phyloP scores from a whole-genome alignment of 1,139 yeast species.

The Saccharomyces hybrid region DNA sequence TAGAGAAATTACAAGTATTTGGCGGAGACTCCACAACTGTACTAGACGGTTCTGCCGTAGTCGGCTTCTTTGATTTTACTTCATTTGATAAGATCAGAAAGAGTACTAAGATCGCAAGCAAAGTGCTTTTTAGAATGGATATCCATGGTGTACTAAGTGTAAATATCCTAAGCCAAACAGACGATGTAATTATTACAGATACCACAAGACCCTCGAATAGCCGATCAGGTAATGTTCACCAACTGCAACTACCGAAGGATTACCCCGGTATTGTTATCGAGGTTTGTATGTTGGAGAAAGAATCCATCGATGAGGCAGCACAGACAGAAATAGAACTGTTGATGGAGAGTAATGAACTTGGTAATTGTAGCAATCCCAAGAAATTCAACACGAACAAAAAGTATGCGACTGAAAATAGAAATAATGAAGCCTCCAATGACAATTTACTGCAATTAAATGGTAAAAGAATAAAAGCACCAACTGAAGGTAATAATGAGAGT shows the following conservation, averaged over 20 bases:
- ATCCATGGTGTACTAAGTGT: conserved; percentile 40
- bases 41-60: conserved; percentile 28
- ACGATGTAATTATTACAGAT: conserved; percentile 22
- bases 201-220: conserved; percentile 16
- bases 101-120: conserved; percentile 50
- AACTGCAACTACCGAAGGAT: conserved; percentile 29
- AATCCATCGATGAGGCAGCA: conserved; percentile 20
- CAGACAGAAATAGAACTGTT: conserved; percentile 19
- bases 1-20: conserved; percentile 44
- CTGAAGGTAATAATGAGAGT: not conserved
- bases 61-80: conserved; percentile 44
- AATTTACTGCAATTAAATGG: not conserved
- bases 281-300: conserved; percentile 50
- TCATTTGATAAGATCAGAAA: conserved; percentile 47
- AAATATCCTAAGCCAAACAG: conserved; percentile 32
- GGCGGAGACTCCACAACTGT: conserved; percentile 22
- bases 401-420: not conserved
- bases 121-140: conserved; percentile 56
- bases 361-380: not conserved
- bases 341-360: conserved; percentile 17
- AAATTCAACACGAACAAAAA: not conserved
- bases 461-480: not conserved
- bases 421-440: not conserved
- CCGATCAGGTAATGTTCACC: conserved; percentile 7
- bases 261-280: conserved; percentile 59